Conservation (phyloP, 768 basidiomycete genomes). For the Lyophyllum atratum region DNA sequence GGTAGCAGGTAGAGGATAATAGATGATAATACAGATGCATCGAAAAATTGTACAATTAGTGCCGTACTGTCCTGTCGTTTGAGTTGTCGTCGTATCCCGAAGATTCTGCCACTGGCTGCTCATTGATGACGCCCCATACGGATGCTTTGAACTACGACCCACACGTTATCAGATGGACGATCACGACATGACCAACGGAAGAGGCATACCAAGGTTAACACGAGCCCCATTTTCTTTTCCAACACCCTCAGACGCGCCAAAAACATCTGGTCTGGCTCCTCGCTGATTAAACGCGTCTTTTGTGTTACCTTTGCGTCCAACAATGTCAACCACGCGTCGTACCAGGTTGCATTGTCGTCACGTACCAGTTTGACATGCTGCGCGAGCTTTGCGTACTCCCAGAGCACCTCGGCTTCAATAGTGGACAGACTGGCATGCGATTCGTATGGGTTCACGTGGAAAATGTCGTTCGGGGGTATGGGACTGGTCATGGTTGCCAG, state of each 20-base stretch:
- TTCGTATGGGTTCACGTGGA: constrained; percentile 71
- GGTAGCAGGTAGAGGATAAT: constrained; percentile 18
- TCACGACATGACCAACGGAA: constrained; percentile 2
- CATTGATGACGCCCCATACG: constrained; percentile 92
- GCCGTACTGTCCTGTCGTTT: constrained; percentile 29
- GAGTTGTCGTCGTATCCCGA: constrained; percentile 21
- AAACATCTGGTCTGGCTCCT: constrained; percentile 77
- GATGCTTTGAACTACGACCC: constrained; percentile 85
- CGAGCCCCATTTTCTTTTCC: constrained; percentile 94
- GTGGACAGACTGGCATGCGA: constrained; percentile 65
- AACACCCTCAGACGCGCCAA: constrained; percentile 75
- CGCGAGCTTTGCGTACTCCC: constrained; percentile 91
- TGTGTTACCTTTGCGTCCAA: constrained; percentile 51
- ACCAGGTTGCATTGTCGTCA: constrained; percentile 9
- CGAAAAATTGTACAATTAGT: constrained; percentile 13
- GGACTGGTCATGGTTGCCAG: constrained; percentile 25
- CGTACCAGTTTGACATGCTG: constrained; percentile 78
- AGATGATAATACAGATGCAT: background rate
- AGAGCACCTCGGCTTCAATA: constrained; percentile 79
- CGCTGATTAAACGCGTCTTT: constrained; percentile 69
- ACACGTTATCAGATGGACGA: constrained; percentile 32
- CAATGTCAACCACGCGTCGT: background rate
- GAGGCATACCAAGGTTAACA: constrained; percentile 79
- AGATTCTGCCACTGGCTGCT: constrained; percentile 51
- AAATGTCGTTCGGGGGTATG: constrained; percentile 39